phyloP scores from a whole-genome alignment of 2,329 filamentous ascomycete genomes.

The Aureobasidium sp. region DNA sequence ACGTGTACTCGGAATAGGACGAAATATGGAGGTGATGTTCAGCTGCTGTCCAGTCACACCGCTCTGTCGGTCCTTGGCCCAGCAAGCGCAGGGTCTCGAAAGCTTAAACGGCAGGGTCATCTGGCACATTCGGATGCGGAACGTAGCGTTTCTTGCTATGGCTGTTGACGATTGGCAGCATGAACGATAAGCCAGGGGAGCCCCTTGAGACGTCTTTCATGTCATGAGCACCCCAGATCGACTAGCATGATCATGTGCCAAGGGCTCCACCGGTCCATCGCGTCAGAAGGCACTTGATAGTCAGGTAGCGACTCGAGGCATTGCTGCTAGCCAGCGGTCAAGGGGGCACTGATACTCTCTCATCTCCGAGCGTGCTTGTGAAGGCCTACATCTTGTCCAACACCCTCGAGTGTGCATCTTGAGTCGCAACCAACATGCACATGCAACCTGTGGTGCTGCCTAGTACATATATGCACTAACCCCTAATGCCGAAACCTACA shows the following conservation, averaged over 20 bases:
- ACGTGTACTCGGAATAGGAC: background rate
- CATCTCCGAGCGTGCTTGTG: background rate
- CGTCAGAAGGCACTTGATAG: slow-evolving; percentile 2
- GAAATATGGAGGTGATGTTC: background rate
- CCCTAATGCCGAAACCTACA: slow-evolving; percentile 29
- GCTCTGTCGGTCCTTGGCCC: background rate
- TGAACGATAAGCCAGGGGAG: background rate
- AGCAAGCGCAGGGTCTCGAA: slow-evolving; percentile 6
- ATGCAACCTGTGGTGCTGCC: background rate
- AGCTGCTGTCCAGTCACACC: slow-evolving; percentile 2
- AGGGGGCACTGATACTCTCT: slow-evolving; percentile 6
- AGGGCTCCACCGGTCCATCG: background rate
- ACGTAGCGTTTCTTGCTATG: background rate
- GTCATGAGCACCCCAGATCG: background rate
- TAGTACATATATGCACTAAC: background rate
- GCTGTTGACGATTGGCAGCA: background rate
- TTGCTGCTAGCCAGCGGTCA: slow-evolving; percentile 6
- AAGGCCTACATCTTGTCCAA: background rate
- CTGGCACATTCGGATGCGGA: slow-evolving; percentile 1
- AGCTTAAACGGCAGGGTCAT: slow-evolving; percentile 3
- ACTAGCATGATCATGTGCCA: slow-evolving; percentile 6
- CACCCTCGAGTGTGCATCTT: background rate
- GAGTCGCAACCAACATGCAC: background rate
- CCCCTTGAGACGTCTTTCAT: slow-evolving; percentile 10
- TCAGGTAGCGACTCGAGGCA: slow-evolving; percentile 10